phyloP scores from a whole-genome alignment of 2,329 filamentous ascomycete genomes.

The Arthrinium puccinioides region DNA sequence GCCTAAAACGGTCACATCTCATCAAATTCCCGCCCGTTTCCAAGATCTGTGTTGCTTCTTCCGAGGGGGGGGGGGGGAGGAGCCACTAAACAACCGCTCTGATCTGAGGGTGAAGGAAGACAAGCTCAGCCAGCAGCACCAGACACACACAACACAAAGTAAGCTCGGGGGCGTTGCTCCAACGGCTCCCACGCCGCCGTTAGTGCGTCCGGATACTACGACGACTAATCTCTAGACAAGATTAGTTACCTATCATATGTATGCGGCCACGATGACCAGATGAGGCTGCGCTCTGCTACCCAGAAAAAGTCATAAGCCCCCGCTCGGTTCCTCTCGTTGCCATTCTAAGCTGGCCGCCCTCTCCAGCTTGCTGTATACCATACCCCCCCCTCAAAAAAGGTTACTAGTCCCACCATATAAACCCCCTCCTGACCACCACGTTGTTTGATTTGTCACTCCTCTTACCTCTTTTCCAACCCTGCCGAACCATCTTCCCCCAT shows the following conservation, averaged over 20 bases:
- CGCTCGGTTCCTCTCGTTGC: constrained; percentile 23
- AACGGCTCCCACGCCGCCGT: constrained; percentile 21
- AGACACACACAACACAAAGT: not conserved
- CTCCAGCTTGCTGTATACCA: constrained; percentile 26
- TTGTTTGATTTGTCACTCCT: not conserved
- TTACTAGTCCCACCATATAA: constrained; percentile 22
- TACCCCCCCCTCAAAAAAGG: constrained; percentile 25
- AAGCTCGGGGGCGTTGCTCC: constrained; percentile 15
- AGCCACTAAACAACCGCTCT: too few relatives aligned
- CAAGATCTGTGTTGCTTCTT: constrained; percentile 12
- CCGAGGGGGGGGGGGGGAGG: too few relatives aligned
- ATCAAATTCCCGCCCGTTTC: constrained; percentile 18
- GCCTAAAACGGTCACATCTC: constrained; percentile 28
- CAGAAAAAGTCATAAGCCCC: constrained; percentile 27
- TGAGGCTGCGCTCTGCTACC: constrained; percentile 26
- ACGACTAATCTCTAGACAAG: constrained; percentile 15
- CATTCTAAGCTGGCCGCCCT: constrained; percentile 28
- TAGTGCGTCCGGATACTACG: constrained; percentile 14
- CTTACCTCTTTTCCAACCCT: constrained; percentile 5
- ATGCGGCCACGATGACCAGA: constrained; percentile 25
- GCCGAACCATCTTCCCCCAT: constrained; percentile 2
- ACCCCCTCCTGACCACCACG: constrained; percentile 6
- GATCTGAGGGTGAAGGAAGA: too few relatives aligned
- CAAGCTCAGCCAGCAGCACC: not conserved
- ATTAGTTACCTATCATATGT: constrained; percentile 23